These are phyloP conservation scores for Boletus semigastroideus DNA, from an alignment of 1,284 basidiomycete genomes.

Conservation along the genomic window DNA sequence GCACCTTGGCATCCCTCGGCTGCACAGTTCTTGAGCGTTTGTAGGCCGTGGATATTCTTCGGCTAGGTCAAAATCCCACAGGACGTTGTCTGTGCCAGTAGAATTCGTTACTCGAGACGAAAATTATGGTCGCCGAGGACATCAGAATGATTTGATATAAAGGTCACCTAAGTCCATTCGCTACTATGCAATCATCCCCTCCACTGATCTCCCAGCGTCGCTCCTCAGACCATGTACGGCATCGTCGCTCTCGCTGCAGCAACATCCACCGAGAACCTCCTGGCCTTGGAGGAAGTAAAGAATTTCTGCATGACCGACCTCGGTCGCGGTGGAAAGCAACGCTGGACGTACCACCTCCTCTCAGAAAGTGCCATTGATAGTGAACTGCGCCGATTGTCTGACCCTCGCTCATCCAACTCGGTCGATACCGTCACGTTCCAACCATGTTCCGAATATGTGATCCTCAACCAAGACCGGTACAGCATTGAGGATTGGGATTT, in stretches of 20 bases:
- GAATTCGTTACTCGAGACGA: slow-evolving; percentile 18
- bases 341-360: slow-evolving; percentile 57
- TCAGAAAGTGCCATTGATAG: slow-evolving; percentile 45
- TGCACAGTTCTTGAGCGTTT: slow-evolving; percentile 19
- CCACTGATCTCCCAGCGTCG: slow-evolving; percentile 5
- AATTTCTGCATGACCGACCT: slow-evolving; percentile 57
- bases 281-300: slow-evolving; percentile 51
- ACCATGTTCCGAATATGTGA: slow-evolving; percentile 52
- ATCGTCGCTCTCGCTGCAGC: slow-evolving; percentile 44
- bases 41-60: slow-evolving; percentile 25
- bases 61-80: slow-evolving; percentile 27
- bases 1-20: slow-evolving; percentile 12
- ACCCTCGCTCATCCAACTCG: slow-evolving; percentile 37
- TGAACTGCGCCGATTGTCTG: slow-evolving; percentile 44
- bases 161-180: slow-evolving; percentile 4
- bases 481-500: slow-evolving; percentile 54
- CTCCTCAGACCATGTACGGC: slow-evolving; percentile 34
- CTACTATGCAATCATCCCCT: slow-evolving; percentile 16
- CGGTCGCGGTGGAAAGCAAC: slow-evolving; percentile 49
- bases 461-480: slow-evolving; percentile 55
- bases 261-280: slow-evolving; percentile 46
- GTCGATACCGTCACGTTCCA: slow-evolving; percentile 57
- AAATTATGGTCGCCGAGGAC: slow-evolving; percentile 30
- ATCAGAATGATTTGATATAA: slow-evolving; percentile 28
- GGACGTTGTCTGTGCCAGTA: slow-evolving; percentile 12